Base-by-base conservation (phyloP, 2,329 filamentous ascomycete species). In the Penicillium fuscoglaucum region DNA sequence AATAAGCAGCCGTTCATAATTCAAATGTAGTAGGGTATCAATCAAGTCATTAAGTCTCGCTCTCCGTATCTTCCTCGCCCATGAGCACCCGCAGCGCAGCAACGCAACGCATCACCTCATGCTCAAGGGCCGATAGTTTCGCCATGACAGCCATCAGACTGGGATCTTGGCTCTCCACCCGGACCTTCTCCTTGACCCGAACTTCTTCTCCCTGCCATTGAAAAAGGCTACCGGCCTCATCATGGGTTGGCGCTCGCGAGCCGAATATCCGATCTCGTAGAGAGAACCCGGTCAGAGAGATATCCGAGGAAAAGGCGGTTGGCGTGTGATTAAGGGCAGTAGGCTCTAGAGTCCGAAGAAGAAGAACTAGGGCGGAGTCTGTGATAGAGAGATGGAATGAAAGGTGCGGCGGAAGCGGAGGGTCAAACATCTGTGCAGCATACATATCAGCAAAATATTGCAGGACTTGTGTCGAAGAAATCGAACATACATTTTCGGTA, bases 121-220 rank as follows among this genome's bases (percentile, higher is more conserved):
- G 85, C 62, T 89, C 87, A 57, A 97, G 77, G 5, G 90, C 91
- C 31, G 83, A 86, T 65, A 97, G 79, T 76, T 97, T 97, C 6
- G 91, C 89, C 73, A 90, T 88, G 35, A 95, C 81, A 37, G 90
- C 89, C 72, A 97, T 87, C 63, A 97, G 73, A 66, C 87, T 93
- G 1, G 93, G 93, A 73, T 98, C 93, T 55, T 92, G 90, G 68
- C 87, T 93, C 74, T 96, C 93, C 2, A 97, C 88, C 41, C 90
- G 83, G 5, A 96, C 85, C 78, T 97, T 97, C 73, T 97, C 93
- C 65, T 88, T 87, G 46, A 98, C 93, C 63, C 86, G 88, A 3
- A 97, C 92, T 61, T 95, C 87, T 56, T 86, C 82, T 5, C 84
- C 84, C 15, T 78, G 79, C 75, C 84, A 97, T 4, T 79, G 80